Conservation (phyloP, 768 basidiomycete genomes). For the Xerocomellus intermedius region DNA sequence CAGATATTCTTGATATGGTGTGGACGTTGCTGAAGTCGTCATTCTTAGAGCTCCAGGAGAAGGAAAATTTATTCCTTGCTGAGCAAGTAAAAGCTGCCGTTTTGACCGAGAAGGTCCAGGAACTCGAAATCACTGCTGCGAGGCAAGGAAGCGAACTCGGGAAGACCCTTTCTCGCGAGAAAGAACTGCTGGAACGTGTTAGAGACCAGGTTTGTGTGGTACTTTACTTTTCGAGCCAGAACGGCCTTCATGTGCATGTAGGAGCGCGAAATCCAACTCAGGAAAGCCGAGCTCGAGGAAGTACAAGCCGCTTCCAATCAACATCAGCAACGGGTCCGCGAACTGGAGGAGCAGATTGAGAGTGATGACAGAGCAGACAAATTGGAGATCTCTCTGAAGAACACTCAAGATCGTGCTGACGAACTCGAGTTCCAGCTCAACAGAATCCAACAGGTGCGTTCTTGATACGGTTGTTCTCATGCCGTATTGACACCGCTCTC, state of each 20-base stretch:
- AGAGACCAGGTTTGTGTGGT: slow-evolving; percentile 31
- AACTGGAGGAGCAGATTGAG: slow-evolving; percentile 80
- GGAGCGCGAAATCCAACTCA: slow-evolving; percentile 77
- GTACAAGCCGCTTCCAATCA: slow-evolving; percentile 53
- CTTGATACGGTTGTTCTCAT: not conserved
- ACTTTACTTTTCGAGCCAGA: not conserved
- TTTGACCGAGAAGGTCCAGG: slow-evolving; percentile 42
- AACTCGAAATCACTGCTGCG: slow-evolving; percentile 40
- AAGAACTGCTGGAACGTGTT: slow-evolving; percentile 41
- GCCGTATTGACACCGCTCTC: not conserved
- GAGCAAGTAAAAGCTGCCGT: slow-evolving; percentile 42
- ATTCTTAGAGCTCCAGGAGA: slow-evolving; percentile 42
- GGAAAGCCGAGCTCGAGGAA: slow-evolving; percentile 53
- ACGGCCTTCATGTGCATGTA: slow-evolving; percentile 17
- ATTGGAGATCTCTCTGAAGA: slow-evolving; percentile 68
- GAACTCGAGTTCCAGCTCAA: slow-evolving; percentile 82
- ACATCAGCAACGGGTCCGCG: slow-evolving; percentile 57
- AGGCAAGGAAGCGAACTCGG: slow-evolving; percentile 44
- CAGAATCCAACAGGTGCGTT: slow-evolving; percentile 69
- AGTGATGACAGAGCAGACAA: slow-evolving; percentile 79
- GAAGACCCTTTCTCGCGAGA: slow-evolving; percentile 42
- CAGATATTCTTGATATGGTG: slow-evolving; percentile 15
- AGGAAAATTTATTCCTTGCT: slow-evolving; percentile 40
- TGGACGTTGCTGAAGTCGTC: not conserved
- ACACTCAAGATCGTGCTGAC: slow-evolving; percentile 78